A percentile compares a stretch with the other conserved stretches of the same genome.
These are phyloP conservation scores for Chernovozyma sophiae-reginae DNA, from an alignment of 1,139 yeast genomes.

Conservation along the genomic window DNA sequence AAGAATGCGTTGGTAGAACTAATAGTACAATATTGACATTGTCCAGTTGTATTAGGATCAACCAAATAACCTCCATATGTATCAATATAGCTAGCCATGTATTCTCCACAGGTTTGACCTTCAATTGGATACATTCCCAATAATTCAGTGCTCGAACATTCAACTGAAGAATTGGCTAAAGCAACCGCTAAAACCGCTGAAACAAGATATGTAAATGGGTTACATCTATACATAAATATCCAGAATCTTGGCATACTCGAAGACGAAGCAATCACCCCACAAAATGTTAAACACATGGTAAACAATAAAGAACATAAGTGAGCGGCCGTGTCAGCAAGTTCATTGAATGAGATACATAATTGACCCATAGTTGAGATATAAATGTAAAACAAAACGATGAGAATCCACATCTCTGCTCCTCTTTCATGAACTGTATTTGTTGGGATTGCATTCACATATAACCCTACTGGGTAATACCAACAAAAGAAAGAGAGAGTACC, in stretches of 20 bases:
- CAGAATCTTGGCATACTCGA: conserved; percentile 31
- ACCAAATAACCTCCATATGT: conserved; percentile 49
- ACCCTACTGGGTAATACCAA: conserved; percentile 82
- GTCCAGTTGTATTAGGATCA: conserved; percentile 27
- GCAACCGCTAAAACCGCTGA: conserved; percentile 25
- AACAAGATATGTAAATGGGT: conserved; percentile 64
- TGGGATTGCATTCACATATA: conserved; percentile 50
- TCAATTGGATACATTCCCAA: conserved; percentile 29
- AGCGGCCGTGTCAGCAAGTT: conserved; percentile 38
- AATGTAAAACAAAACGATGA: conserved; percentile 33
- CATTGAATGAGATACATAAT: conserved; percentile 34
- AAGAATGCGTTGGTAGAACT: conserved; percentile 50
- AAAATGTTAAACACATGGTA: conserved; percentile 29
- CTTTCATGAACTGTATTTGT: conserved; percentile 21
- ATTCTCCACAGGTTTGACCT: conserved; percentile 54
- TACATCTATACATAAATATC: conserved; percentile 37
- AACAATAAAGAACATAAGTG: conserved; percentile 24
- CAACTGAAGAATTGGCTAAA: conserved; percentile 14
- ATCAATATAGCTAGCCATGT: conserved; percentile 41
- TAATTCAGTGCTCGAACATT: conserved; percentile 25
- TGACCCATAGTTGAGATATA: conserved; percentile 39
- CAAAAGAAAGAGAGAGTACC: conserved; percentile 68
- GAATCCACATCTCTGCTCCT: conserved; percentile 45
- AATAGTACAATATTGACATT: conserved; percentile 51
- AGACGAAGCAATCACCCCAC: conserved; percentile 29